Percentiles rank a stretch among this genome's conserved stretches.
phyloP scores from a whole-genome alignment of 192 early-diverging fungal genomes.

The Lobosporangium transversale region DNA sequence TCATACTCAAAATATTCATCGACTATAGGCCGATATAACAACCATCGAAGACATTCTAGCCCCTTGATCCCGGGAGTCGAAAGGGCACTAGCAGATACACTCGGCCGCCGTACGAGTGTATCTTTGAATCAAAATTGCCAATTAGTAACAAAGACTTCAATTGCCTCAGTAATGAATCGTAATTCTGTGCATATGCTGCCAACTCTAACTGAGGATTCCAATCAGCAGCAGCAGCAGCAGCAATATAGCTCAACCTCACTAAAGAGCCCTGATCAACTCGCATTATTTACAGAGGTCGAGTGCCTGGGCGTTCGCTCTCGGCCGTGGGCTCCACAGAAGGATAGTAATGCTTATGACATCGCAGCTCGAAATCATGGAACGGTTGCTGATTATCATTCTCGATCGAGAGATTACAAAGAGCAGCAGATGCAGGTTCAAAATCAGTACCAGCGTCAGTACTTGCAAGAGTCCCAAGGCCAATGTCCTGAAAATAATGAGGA shows the following conservation, averaged over 20 bases:
- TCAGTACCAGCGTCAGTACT: background rate
- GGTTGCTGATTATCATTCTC: background rate
- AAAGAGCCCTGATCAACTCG: background rate
- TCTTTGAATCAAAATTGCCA: constrained; percentile 22
- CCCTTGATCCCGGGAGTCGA: constrained; percentile 29
- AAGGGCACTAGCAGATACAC: constrained; percentile 2
- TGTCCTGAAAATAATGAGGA: background rate
- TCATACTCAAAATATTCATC: background rate
- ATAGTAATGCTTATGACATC: background rate
- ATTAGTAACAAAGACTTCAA: background rate
- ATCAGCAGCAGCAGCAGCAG: background rate
- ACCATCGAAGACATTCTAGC: constrained; percentile 29
- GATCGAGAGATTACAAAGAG: background rate
- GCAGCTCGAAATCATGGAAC: background rate
- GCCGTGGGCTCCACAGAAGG: background rate
- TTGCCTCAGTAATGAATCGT: background rate
- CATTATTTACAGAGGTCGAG: background rate
- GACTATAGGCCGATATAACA: background rate
- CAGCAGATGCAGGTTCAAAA: no score
- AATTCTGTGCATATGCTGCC: constrained; percentile 28
- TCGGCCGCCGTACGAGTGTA: constrained; percentile 10
- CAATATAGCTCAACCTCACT: background rate
- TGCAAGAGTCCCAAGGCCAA: background rate
- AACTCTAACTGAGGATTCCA: constrained; percentile 8
- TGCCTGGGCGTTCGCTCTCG: constrained; percentile 8